Evolutionary conservation across 2,329 filamentous ascomycete genomes (phyloP).

Genomic region (Daldinia eschscholtzii): DNA sequence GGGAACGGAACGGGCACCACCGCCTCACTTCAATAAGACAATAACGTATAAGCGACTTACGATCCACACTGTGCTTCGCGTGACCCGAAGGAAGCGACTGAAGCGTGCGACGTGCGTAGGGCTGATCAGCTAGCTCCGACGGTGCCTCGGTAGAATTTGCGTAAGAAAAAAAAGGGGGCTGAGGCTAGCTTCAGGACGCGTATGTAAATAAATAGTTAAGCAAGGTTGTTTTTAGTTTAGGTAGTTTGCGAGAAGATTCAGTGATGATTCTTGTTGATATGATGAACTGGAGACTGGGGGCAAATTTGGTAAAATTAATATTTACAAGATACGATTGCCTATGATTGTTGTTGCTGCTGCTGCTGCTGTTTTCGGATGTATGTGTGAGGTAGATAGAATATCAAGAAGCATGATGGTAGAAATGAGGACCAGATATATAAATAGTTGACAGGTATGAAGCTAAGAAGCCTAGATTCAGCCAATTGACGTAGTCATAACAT

Average conservation of each 20-base stretch:
- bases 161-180: constrained; percentile 1
- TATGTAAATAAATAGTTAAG: neutral
- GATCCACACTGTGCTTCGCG: constrained; percentile 33
- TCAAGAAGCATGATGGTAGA: neutral
- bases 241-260: neutral
- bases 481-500: constrained; percentile 4
- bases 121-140: constrained; percentile 36
- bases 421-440: constrained; percentile 7
- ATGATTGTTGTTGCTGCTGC: neutral
- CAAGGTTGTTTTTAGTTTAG: neutral
- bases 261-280: neutral
- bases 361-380: neutral
- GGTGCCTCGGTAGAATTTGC: neutral
- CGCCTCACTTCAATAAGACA: constrained; percentile 37
- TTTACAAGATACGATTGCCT: constrained; percentile 1
- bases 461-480: neutral
- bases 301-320: neutral
- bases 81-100: constrained; percentile 3
- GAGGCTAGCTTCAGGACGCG: constrained; percentile 10
- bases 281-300: neutral
- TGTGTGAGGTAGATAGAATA: neutral
- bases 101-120: constrained; percentile 24
- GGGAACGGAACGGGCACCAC: constrained; percentile 13
- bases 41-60: constrained; percentile 13
- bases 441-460: neutral